These are phyloP conservation scores for Medakamo hakoo DNA, from an alignment of 139 green algal genomes.

Conservation along the genomic window DNA sequence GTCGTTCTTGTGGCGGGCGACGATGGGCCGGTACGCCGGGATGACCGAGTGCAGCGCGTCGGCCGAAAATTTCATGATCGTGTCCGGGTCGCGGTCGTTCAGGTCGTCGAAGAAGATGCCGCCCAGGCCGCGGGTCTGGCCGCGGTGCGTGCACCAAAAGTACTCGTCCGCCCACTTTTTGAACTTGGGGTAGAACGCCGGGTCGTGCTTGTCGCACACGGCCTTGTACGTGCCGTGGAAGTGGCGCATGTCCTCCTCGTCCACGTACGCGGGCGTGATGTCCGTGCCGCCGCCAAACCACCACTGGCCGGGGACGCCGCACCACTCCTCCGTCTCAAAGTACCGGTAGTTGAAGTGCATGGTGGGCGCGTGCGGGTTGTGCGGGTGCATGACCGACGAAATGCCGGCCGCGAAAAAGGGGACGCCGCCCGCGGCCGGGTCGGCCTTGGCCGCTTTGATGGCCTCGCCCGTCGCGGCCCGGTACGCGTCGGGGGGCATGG, in stretches of 20 bases:
- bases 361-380: conserved; percentile 88
- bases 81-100: conserved; percentile 62
- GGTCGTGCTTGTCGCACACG: conserved; percentile 90
- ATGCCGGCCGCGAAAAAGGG: conserved; percentile 98
- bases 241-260: conserved; percentile 90
- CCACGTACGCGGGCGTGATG: conserved; percentile 90
- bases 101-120: conserved; percentile 99
- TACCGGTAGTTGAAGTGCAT: conserved; percentile 99
- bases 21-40: conserved; percentile 75
- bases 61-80: conserved; percentile 59
- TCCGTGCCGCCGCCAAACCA: conserved; percentile 99
- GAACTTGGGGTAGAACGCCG: conserved; percentile 79
- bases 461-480: conserved; percentile 39
- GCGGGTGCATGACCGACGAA: conserved; percentile 92
- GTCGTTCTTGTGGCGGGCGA: conserved; percentile 82
- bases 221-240: conserved; percentile 91
- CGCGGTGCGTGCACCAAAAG: conserved; percentile 91
- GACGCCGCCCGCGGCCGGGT: conserved; percentile 38
- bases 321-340: conserved; percentile 95
- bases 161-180: conserved; percentile 96
- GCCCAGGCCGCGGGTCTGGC: conserved; percentile 70
- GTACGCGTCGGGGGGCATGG: conserved; percentile 95
- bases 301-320: conserved; percentile 83
- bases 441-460: conserved; percentile 10
- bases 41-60: conserved; percentile 59